Conservation (phyloP, 768 basidiomycete genomes). For the Podaxis sp. region DNA sequence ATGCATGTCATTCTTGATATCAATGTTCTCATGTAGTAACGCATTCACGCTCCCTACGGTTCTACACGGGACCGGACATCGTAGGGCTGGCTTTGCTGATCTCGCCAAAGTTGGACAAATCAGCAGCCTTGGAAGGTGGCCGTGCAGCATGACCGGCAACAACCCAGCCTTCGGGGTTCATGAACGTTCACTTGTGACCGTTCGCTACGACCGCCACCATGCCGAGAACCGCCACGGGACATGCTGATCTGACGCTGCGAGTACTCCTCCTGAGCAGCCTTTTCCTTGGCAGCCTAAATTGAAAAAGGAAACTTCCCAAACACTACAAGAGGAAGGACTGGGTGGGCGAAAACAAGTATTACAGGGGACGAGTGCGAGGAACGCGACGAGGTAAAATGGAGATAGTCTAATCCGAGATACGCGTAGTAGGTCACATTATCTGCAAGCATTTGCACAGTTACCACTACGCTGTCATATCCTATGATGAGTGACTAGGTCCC, state of each 20-base stretch:
- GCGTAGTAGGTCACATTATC: too few relatives aligned
- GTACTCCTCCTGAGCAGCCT: constrained; percentile 78
- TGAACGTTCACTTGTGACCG: constrained; percentile 51
- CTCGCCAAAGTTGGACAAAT: constrained; percentile 87
- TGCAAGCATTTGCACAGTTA: too few relatives aligned
- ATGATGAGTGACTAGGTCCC: too few relatives aligned
- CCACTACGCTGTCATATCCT: too few relatives aligned
- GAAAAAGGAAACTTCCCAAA: background rate
- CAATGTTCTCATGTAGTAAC: too few relatives aligned
- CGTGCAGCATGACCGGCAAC: constrained; percentile 57
- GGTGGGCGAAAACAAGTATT: too few relatives aligned
- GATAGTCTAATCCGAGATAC: too few relatives aligned
- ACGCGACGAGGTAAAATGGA: too few relatives aligned
- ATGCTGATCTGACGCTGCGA: constrained; percentile 66
- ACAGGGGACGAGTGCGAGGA: too few relatives aligned
- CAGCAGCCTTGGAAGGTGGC: constrained; percentile 75
- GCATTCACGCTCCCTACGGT: too few relatives aligned
- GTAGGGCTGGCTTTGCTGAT: constrained; percentile 65
- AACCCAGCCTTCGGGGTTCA: constrained; percentile 88
- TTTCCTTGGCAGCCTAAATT: constrained; percentile 73
- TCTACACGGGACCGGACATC: constrained; percentile 68
- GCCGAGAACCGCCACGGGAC: constrained; percentile 89
- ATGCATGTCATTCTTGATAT: too few relatives aligned
- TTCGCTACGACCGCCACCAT: constrained; percentile 63
- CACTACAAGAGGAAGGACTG: too few relatives aligned